Evolutionary conservation across 108 stramenopile genomes (phyloP).

Genomic region (Epipyxis sp.): DNA sequence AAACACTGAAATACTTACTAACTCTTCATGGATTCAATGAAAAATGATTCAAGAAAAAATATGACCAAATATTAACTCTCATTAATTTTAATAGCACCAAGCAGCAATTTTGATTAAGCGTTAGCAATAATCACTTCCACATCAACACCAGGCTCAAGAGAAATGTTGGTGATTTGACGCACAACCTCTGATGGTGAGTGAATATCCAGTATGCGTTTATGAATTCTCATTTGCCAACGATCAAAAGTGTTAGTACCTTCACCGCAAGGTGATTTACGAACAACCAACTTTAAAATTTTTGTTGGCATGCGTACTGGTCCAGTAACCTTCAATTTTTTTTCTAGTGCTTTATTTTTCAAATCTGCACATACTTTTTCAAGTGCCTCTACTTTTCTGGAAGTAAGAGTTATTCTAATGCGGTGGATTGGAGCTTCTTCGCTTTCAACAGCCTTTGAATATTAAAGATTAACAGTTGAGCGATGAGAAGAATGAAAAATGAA

Average conservation of each 20-base stretch:
- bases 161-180: slow-evolving; percentile 96
- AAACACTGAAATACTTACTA: too few relatives aligned
- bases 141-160: slow-evolving; percentile 97
- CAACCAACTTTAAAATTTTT: slow-evolving; percentile 91
- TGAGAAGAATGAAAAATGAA: background rate
- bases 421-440: slow-evolving; percentile 54
- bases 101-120: too few relatives aligned
- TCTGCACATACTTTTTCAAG: slow-evolving; percentile 97
- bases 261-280: slow-evolving; percentile 97
- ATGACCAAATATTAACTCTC: too few relatives aligned
- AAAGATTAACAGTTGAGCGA: background rate
- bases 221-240: slow-evolving; percentile 91
- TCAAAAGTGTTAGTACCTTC: slow-evolving; percentile 99
- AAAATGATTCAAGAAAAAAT: too few relatives aligned
- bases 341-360: slow-evolving; percentile 86
- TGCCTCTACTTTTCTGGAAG: slow-evolving; percentile 94
- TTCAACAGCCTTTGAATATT: background rate
- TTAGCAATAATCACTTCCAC: slow-evolving; percentile 70
- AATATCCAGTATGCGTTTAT: slow-evolving; percentile 98
- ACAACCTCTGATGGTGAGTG: slow-evolving; percentile 92
- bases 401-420: slow-evolving; percentile 98
- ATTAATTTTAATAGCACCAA: too few relatives aligned
- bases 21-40: too few relatives aligned
- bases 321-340: slow-evolving; percentile 85
- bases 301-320: slow-evolving; percentile 98